A percentile compares a stretch with the other conserved stretches of the same genome.
Conservation (phyloP, 768 basidiomycete species). For the Dendrothele bispora region DNA sequence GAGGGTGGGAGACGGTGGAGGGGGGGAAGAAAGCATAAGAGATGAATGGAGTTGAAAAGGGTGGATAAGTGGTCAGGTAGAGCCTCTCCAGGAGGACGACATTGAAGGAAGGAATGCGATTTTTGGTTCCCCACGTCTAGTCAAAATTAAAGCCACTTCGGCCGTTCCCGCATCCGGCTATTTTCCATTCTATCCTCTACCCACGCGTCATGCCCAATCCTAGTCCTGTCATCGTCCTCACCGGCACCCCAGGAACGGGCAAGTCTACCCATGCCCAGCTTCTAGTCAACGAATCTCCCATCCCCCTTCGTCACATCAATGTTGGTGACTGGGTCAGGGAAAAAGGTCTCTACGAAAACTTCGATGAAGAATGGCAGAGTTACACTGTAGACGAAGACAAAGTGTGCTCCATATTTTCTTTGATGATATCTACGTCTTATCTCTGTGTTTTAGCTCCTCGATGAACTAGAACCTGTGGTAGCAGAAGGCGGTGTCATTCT, state of each 20-base stretch:
- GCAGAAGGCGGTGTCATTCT: conserved; percentile 78
- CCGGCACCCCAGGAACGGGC: conserved; percentile 93
- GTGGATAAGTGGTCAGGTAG: background rate
- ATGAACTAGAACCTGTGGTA: conserved; percentile 78
- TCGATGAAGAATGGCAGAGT: conserved; percentile 92
- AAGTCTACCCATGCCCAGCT: conserved; percentile 92
- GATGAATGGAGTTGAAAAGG: background rate
- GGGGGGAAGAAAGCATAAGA: conserved; percentile 10
- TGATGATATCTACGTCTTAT: background rate
- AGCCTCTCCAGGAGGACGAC: conserved; percentile 5
- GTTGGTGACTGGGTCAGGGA: conserved; percentile 90
- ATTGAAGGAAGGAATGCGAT: background rate
- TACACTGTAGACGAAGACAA: conserved; percentile 96
- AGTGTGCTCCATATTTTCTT: too few relatives aligned
- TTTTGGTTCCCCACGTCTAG: background rate
- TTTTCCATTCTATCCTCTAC: background rate
- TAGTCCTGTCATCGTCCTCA: conserved; percentile 82
- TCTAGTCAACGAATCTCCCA: conserved; percentile 69
- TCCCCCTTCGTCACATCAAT: conserved; percentile 81
- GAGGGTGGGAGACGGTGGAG: conserved; percentile 16
- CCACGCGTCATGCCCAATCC: conserved; percentile 4
- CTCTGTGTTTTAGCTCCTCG: conserved; percentile 61
- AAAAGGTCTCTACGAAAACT: conserved; percentile 76
- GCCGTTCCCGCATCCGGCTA: background rate
- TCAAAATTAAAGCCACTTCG: conserved; percentile 2